Percentiles rank a stretch among this genome's conserved stretches.
phyloP scores from a whole-genome alignment of 1,139 yeast genomes.

The Schwanniomyces etchellsii region DNA sequence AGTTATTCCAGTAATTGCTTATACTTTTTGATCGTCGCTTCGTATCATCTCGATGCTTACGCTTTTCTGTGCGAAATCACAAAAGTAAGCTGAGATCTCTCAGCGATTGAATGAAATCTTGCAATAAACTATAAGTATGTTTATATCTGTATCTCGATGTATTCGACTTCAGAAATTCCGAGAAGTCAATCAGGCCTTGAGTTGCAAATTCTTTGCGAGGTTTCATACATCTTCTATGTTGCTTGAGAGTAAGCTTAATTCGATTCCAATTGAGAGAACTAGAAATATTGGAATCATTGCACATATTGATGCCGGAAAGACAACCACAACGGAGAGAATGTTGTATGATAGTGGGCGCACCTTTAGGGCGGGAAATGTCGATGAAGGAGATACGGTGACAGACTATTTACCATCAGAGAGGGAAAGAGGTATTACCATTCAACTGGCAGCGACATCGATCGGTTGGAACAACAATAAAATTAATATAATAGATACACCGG shows the following conservation, averaged over 20 bases:
- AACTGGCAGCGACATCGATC: constrained; percentile 90
- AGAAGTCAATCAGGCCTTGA: too few relatives aligned
- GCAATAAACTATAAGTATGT: too few relatives aligned
- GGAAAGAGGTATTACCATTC: constrained; percentile 91
- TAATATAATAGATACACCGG: constrained; percentile 94
- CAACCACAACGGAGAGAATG: constrained; percentile 90
- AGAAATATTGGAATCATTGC: constrained; percentile 81
- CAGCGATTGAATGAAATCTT: too few relatives aligned
- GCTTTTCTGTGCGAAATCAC: too few relatives aligned
- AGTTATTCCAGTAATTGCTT: too few relatives aligned
- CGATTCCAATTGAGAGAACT: constrained; percentile 28
- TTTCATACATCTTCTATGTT: neutral
- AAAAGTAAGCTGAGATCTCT: too few relatives aligned
- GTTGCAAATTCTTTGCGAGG: too few relatives aligned
- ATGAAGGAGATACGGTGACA: constrained; percentile 94
- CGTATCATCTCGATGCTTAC: too few relatives aligned
- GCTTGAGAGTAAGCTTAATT: constrained; percentile 17
- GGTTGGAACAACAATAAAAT: constrained; percentile 77
- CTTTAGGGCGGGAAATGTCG: constrained; percentile 83
- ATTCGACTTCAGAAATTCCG: too few relatives aligned
- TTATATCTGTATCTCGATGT: too few relatives aligned
- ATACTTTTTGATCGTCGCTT: too few relatives aligned
- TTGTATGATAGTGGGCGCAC: constrained; percentile 82
- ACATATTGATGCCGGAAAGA: constrained; percentile 87
- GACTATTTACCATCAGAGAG: constrained; percentile 89